Evolutionary conservation across 225 moss, liverwort and hornwort genomes (phyloP).

Genomic region (Marchantia polymorpha): DNA sequence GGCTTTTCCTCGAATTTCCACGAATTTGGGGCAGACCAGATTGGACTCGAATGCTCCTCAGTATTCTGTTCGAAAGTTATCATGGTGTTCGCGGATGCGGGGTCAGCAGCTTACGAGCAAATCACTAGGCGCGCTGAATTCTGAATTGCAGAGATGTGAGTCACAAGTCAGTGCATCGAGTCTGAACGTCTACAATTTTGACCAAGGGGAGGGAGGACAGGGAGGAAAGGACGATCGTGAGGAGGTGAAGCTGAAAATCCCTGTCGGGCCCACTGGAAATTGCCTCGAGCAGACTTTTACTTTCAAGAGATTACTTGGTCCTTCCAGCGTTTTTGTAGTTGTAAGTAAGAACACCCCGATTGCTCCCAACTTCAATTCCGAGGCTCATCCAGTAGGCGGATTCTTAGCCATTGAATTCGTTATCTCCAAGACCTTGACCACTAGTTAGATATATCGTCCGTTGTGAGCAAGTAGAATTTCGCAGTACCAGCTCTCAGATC

Average conservation of each 20-base stretch:
- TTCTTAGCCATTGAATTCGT: not conserved
- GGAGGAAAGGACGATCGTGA: not conserved
- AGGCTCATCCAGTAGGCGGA: not conserved
- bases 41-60: not conserved
- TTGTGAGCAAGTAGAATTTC: no score
- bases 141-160: not conserved
- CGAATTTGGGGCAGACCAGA: no score
- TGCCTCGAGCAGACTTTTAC: slow-evolving; percentile 20
- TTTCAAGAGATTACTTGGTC: slow-evolving; percentile 62
- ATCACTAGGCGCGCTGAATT: not conserved
- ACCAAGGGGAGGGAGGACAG: not conserved
- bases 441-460: no score
- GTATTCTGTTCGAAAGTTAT: not conserved
- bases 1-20: no score
- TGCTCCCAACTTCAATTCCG: not conserved
- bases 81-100: not conserved
- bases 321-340: slow-evolving; percentile 63
- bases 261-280: slow-evolving; percentile 22
- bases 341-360: slow-evolving; percentile 30
- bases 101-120: not conserved
- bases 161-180: not conserved
- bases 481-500: no score
- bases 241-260: slow-evolving; percentile 22
- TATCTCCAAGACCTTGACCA: no score
- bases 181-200: not conserved